Conservation (phyloP, 2,329 filamentous ascomycete genomes). For the Massarina eburnea region DNA sequence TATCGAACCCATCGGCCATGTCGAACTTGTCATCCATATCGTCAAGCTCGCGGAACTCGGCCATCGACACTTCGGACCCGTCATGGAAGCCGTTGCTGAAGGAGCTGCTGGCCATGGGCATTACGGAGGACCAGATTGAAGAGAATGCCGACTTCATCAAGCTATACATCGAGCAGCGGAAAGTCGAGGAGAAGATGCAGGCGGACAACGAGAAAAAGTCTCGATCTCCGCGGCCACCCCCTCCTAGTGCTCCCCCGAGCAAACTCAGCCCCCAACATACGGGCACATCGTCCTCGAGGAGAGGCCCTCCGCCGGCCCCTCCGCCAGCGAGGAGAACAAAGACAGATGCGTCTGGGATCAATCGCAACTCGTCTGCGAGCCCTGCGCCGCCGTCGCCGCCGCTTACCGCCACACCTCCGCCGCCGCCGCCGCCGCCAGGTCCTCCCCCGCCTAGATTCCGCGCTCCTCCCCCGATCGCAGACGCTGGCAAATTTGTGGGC, state of each 20-base stretch:
- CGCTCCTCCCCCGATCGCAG: constrained; percentile 83
- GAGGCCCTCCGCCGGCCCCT: constrained; percentile 64
- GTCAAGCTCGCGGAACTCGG: constrained; percentile 43
- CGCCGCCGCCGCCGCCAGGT: constrained; percentile 64
- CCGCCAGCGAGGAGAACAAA: constrained; percentile 52
- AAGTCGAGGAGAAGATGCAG: constrained; percentile 52
- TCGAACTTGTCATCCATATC: too few species aligned
- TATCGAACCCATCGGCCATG: too few species aligned
- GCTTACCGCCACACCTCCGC: constrained; percentile 71
- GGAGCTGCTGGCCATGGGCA: constrained; percentile 65
- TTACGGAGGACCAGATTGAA: constrained; percentile 68
- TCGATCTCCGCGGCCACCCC: constrained; percentile 63
- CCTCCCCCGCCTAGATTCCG: constrained; percentile 70
- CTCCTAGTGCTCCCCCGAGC: constrained; percentile 50
- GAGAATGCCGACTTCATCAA: constrained; percentile 70
- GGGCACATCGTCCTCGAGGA: constrained; percentile 54
- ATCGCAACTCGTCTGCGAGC: constrained; percentile 54
- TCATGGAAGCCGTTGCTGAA: constrained; percentile 63
- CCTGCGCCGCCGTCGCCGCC: constrained; percentile 62
- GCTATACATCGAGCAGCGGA: constrained; percentile 65
- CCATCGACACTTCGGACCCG: constrained; percentile 64
- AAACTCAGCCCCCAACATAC: constrained; percentile 63
- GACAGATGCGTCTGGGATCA: constrained; percentile 42
- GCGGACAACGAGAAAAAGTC: constrained; percentile 53
- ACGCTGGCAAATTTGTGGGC: constrained; percentile 81